These are phyloP conservation scores for Yamadazyma jaroonii DNA, from an alignment of 1,139 yeast species.

Conservation along the genomic window DNA sequence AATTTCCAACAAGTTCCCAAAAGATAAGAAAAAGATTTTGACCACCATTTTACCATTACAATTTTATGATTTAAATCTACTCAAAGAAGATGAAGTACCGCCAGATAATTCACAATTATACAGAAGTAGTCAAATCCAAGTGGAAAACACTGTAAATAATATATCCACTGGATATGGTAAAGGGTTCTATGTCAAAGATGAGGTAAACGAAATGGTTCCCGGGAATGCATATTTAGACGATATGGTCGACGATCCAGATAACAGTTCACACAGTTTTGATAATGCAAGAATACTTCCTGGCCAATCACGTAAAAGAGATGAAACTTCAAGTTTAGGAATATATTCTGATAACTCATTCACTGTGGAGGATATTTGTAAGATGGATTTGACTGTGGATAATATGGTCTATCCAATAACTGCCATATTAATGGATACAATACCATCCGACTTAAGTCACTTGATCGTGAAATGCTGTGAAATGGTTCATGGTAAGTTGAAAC, in stretches of 20 bases:
- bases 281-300: too few species aligned
- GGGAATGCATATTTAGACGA: constrained; percentile 16
- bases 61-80: neutral
- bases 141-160: constrained; percentile 1
- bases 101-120: neutral
- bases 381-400: constrained; percentile 10
- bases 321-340: neutral
- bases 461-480: constrained; percentile 24
- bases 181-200: neutral
- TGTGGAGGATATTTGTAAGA: constrained; percentile 5
- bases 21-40: neutral
- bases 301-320: neutral
- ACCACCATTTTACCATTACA: neutral
- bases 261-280: too few species aligned
- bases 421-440: constrained; percentile 20
- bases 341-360: neutral
- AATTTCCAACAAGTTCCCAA: neutral
- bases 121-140: neutral
- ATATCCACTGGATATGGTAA: too few species aligned
- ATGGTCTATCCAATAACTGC: constrained; percentile 18
- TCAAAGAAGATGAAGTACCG: neutral
- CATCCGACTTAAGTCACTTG: constrained; percentile 22
- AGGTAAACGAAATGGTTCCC: constrained; percentile 13
- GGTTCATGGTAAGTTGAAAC: constrained; percentile 5
- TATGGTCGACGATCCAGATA: constrained; percentile 5